Conservation (phyloP, 768 basidiomycete species). For the Boletus sensibilis region DNA sequence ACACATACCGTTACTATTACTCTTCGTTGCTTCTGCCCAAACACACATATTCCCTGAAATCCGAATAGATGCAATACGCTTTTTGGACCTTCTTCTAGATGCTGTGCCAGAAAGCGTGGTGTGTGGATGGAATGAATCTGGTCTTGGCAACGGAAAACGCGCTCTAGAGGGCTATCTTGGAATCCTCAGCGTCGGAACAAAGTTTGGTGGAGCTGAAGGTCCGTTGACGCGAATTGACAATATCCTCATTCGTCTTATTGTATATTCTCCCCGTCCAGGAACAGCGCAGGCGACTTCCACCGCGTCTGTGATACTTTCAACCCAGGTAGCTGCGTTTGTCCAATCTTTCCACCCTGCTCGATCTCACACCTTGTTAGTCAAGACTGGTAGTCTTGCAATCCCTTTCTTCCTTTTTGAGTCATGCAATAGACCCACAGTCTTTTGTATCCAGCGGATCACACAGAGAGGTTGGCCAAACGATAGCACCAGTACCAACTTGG, state of each 20-base stretch:
- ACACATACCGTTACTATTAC: constrained; percentile 70
- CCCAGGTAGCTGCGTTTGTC: constrained; percentile 44
- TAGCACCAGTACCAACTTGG: constrained; percentile 49
- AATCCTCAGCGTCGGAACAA: constrained; percentile 68
- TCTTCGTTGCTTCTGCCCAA: constrained; percentile 88
- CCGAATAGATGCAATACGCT: constrained; percentile 82
- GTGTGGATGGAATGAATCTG: constrained; percentile 61
- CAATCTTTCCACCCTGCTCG: not conserved
- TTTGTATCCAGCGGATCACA: constrained; percentile 16
- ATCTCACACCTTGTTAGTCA: constrained; percentile 47
- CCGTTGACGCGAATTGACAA: constrained; percentile 4
- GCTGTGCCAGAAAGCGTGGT: constrained; percentile 65
- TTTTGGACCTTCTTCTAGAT: constrained; percentile 73
- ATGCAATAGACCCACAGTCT: constrained; percentile 38
- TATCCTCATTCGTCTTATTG: not conserved
- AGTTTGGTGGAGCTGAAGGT: constrained; percentile 59
- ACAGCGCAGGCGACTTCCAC: constrained; percentile 52
- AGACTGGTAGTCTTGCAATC: constrained; percentile 76
- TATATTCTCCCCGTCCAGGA: constrained; percentile 13
- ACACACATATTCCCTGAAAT: constrained; percentile 96
- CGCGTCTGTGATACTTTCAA: constrained; percentile 62
- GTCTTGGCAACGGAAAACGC: constrained; percentile 53
- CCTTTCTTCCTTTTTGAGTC: constrained; percentile 61
- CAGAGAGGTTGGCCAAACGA: constrained; percentile 8
- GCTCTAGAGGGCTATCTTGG: constrained; percentile 79